These are phyloP conservation scores for Pestalotiopsis sp. DNA, from an alignment of 2,329 filamentous ascomycete genomes.

Conservation along the genomic window DNA sequence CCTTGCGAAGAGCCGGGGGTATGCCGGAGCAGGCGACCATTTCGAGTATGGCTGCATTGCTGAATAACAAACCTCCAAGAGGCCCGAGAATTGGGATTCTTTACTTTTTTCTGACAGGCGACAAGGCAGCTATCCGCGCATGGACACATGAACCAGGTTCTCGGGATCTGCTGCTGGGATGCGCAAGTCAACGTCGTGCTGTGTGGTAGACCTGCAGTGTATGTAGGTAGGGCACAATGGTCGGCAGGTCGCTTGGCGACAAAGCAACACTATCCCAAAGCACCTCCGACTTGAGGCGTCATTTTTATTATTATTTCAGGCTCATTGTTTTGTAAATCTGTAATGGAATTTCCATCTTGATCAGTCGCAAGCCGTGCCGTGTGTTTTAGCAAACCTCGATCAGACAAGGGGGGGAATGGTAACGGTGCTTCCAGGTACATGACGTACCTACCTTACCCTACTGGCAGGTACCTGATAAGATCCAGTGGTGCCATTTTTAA, in stretches of 20 bases:
- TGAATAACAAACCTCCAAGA: neutral
- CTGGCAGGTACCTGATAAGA: neutral
- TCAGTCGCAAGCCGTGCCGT: neutral
- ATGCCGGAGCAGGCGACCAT: neutral
- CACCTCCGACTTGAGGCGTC: neutral
- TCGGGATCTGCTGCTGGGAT: slow-evolving; percentile 25
- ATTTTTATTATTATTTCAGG: neutral
- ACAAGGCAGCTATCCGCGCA: neutral
- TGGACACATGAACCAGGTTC: slow-evolving; percentile 17
- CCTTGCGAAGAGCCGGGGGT: slow-evolving; percentile 14
- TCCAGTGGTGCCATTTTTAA: neutral
- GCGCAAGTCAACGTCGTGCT: neutral
- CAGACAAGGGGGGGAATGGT: neutral
- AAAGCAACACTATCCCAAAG: neutral
- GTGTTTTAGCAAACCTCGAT: neutral
- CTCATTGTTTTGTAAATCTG: neutral
- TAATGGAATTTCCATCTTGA: neutral
- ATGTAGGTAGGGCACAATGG: neutral
- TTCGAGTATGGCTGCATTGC: neutral
- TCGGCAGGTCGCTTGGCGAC: neutral
- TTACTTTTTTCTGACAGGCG: slow-evolving; percentile 1
- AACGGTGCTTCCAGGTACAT: neutral
- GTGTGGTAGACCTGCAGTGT: neutral
- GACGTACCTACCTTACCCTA: neutral
- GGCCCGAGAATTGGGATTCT: slow-evolving; percentile 2